Percentiles rank a stretch among this genome's conserved stretches.
Conservation (phyloP, 2,329 filamentous ascomycete genomes). For the Sarocladium strictum region DNA sequence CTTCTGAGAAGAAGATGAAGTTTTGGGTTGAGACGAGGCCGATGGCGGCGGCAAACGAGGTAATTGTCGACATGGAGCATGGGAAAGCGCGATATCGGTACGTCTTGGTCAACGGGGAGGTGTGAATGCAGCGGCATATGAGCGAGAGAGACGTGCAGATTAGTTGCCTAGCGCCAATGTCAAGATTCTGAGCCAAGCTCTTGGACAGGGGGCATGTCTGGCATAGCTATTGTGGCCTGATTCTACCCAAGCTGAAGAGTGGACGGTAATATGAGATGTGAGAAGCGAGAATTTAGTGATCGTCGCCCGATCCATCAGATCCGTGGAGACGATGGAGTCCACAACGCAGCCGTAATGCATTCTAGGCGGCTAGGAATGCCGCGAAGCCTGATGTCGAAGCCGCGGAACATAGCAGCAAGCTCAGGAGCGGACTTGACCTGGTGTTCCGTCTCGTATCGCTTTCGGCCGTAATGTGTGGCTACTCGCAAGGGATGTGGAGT, state of each 20-base stretch:
- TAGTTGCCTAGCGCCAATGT: not conserved
- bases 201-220: not conserved
- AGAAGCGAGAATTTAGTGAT: conserved; percentile 2
- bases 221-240: not conserved
- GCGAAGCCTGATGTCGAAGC: not conserved
- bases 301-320: conserved; percentile 5
- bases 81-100: conserved; percentile 47
- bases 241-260: conserved; percentile 2
- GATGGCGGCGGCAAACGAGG: conserved; percentile 50
- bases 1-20: conserved; percentile 47
- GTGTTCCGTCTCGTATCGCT: not conserved
- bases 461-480: not conserved
- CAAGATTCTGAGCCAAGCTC: conserved; percentile 1
- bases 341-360: not conserved
- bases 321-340: not conserved
- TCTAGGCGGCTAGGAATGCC: not conserved
- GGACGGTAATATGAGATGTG: not conserved
- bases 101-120: conserved; percentile 34
- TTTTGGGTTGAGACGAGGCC: conserved; percentile 50
- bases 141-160: not conserved
- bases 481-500: conserved; percentile 1
- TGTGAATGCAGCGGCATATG: not conserved
- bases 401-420: not conserved
- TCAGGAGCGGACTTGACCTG: not conserved
- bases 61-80: conserved; percentile 48